Percentiles rank a stretch among this genome's conserved stretches.
Conservation (phyloP, 495 filamentous ascomycete genomes). For the Penicillium cinerascens region DNA sequence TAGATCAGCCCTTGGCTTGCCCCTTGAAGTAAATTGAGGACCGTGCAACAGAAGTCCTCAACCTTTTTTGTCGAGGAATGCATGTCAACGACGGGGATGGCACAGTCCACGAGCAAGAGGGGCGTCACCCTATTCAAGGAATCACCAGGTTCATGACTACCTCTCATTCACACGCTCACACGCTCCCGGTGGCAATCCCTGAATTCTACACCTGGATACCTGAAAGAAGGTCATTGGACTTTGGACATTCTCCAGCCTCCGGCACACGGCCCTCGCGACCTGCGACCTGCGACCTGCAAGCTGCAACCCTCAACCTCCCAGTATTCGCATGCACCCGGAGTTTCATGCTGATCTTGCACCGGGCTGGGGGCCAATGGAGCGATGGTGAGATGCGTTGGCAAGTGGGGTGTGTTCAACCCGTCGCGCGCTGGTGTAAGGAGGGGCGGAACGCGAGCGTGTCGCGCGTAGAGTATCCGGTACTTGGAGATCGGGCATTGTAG, state of each 20-base stretch:
- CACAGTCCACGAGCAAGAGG: constrained; percentile 2
- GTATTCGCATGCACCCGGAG: background rate
- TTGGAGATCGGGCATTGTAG: background rate
- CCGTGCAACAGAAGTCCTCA: background rate
- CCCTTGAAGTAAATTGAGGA: background rate
- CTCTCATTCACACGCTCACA: background rate
- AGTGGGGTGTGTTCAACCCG: background rate
- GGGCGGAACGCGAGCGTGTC: constrained; percentile 10
- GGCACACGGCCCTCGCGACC: background rate
- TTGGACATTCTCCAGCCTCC: background rate
- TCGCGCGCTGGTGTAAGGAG: constrained; percentile 2
- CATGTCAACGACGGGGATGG: constrained; percentile 3
- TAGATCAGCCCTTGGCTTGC: background rate
- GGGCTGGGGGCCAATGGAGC: background rate
- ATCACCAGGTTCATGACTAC: background rate
- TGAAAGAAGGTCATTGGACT: background rate
- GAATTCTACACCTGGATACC: background rate
- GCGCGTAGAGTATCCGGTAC: constrained; percentile 1
- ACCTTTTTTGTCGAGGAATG: background rate
- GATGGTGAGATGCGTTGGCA: background rate
- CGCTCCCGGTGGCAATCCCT: background rate
- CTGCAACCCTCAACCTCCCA: background rate
- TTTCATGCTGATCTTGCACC: background rate
- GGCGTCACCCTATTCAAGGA: background rate
- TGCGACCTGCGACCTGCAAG: background rate